Evolutionary conservation across 192 early-diverging fungal species (phyloP).

Genomic region (Backusella psychrophila): DNA sequence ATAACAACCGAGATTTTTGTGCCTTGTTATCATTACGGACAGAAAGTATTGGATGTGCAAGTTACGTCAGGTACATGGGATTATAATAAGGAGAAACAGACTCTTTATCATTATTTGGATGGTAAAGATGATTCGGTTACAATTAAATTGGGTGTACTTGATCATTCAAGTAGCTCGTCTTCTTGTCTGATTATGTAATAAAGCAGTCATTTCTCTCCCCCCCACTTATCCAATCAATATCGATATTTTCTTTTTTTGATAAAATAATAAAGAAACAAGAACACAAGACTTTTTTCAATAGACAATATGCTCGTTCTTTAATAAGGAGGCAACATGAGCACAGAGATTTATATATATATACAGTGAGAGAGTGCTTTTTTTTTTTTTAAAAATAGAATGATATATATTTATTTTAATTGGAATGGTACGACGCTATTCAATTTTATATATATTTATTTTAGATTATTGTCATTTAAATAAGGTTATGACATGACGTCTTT

Average conservation of each 20-base stretch:
- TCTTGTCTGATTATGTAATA: background rate
- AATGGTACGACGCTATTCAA: no score
- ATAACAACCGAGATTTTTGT: constrained; percentile 68
- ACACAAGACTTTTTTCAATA: background rate
- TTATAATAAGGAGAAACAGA: constrained; percentile 66
- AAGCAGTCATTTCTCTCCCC: background rate
- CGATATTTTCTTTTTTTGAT: background rate
- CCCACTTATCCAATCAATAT: background rate
- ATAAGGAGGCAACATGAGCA: no score
- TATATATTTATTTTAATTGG: background rate
- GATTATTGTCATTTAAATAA: background rate
- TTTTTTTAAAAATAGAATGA: background rate
- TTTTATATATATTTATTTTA: background rate
- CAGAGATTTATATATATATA: no score
- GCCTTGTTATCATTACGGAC: constrained; percentile 70
- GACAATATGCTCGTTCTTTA: no score
- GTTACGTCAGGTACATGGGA: constrained; percentile 71
- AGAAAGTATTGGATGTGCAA: constrained; percentile 45
- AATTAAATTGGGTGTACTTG: background rate
- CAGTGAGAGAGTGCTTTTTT: background rate
- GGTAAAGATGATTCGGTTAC: background rate
- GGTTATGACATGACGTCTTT: background rate
- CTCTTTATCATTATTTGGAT: constrained; percentile 50
- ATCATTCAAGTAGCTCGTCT: background rate
- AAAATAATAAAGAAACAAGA: background rate